phyloP scores from a whole-genome alignment of 2,329 filamentous ascomycete species.

The Fusarium poae region DNA sequence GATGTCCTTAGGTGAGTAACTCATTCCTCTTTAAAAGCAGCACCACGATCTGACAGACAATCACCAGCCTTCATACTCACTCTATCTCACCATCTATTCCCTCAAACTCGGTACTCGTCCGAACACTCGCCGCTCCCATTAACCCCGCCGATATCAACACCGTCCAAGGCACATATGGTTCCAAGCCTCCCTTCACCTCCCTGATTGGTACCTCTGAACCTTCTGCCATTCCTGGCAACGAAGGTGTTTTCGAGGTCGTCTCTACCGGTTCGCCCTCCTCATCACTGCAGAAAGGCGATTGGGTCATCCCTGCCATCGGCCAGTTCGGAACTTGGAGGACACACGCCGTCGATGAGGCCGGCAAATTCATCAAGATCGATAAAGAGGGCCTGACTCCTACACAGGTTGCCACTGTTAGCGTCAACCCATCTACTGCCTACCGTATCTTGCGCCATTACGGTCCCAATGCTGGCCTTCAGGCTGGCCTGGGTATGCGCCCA shows the following conservation, averaged over 20 bases:
- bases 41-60: conserved; percentile 1
- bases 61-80: conserved; percentile 74
- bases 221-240: conserved; percentile 86
- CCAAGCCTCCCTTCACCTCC: conserved; percentile 81
- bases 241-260: conserved; percentile 93
- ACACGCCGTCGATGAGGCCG: conserved; percentile 76
- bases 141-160: conserved; percentile 99
- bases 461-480: conserved; percentile 59
- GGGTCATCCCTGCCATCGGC: conserved; percentile 88
- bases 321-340: conserved; percentile 96
- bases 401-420: conserved; percentile 87
- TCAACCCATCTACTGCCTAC: conserved; percentile 96
- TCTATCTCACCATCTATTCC: conserved; percentile 83
- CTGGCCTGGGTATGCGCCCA: conserved; percentile 60
- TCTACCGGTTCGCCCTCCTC: conserved; percentile 70
- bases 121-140: conserved; percentile 90
- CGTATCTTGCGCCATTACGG: conserved; percentile 89
- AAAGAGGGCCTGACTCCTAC: conserved; percentile 77
- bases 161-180: conserved; percentile 95
- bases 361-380: conserved; percentile 76
- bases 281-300: conserved; percentile 79
- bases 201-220: conserved; percentile 81
- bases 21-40: too few species aligned
- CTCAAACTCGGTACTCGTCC: conserved; percentile 75
- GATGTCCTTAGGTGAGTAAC: conserved; percentile 72